Conservation (phyloP, 2,329 filamentous ascomycete species). For the Moelleriella libera region DNA sequence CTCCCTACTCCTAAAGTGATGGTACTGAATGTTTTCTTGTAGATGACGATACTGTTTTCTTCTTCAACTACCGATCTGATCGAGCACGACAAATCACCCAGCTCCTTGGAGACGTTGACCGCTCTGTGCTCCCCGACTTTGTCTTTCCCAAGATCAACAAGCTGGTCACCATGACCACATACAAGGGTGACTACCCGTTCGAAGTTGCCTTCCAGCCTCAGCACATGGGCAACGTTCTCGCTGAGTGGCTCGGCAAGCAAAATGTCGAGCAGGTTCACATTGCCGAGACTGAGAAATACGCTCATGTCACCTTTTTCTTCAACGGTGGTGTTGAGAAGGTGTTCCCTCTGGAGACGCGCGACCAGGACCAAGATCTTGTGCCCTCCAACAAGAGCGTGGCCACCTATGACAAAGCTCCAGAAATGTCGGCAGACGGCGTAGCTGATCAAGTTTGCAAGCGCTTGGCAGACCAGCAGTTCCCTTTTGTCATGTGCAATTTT, state of each 20-base stretch:
- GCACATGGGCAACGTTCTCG: slow-evolving; percentile 94
- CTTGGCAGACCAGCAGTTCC: slow-evolving; percentile 71
- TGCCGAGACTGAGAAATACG: slow-evolving; percentile 98
- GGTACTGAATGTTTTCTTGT: slow-evolving; percentile 2
- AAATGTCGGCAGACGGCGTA: slow-evolving; percentile 89
- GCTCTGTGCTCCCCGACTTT: slow-evolving; percentile 82
- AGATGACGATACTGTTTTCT: slow-evolving; percentile 93
- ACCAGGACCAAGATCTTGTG: slow-evolving; percentile 65
- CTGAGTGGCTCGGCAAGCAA: slow-evolving; percentile 89
- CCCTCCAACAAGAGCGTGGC: slow-evolving; percentile 80
- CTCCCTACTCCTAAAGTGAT: neutral
- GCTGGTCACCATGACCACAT: slow-evolving; percentile 93
- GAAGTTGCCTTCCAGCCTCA: slow-evolving; percentile 86
- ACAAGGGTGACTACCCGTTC: slow-evolving; percentile 92
- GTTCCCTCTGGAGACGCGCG: slow-evolving; percentile 80
- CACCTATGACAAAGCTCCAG: slow-evolving; percentile 87
- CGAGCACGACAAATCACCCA: slow-evolving; percentile 94
- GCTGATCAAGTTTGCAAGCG: slow-evolving; percentile 83
- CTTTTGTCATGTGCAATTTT: slow-evolving; percentile 99
- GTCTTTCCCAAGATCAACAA: slow-evolving; percentile 76
- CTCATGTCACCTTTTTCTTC: slow-evolving; percentile 99
- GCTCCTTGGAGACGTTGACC: slow-evolving; percentile 82
- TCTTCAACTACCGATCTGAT: slow-evolving; percentile 99
- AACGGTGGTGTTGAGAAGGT: slow-evolving; percentile 97
- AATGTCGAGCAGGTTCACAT: slow-evolving; percentile 86